phyloP scores from a whole-genome alignment of 352 stramenopile species.

The Phytophthora aleatoria region DNA sequence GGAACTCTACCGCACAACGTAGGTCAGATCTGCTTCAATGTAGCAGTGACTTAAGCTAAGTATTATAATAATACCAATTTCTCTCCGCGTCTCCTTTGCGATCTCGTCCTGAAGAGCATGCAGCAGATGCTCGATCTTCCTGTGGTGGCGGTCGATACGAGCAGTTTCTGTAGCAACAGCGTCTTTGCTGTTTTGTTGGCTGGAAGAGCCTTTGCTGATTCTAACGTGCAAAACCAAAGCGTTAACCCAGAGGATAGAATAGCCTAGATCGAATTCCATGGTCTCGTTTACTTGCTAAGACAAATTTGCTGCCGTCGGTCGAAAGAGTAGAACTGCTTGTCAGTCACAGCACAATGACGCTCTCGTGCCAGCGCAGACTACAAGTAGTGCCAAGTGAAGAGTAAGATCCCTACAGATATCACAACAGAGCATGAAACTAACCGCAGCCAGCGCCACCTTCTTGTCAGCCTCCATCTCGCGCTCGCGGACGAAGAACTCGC shows the following conservation, averaged over 20 bases:
- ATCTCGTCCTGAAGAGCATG: conserved; percentile 67
- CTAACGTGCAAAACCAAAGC: conserved; percentile 3
- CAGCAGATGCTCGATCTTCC: conserved; percentile 64
- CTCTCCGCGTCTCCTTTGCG: conserved; percentile 53
- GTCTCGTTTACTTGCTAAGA: conserved; percentile 8
- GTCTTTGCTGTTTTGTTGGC: conserved; percentile 8
- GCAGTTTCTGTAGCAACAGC: conserved; percentile 18
- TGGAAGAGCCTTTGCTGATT: neutral
- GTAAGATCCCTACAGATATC: neutral
- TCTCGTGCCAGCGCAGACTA: conserved; percentile 46
- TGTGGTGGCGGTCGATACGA: conserved; percentile 54
- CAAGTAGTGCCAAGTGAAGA: neutral
- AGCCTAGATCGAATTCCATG: neutral
- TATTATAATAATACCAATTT: conserved; percentile 47
- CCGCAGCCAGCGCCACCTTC: conserved; percentile 35
- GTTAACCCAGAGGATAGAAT: neutral
- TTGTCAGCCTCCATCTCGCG: conserved; percentile 26
- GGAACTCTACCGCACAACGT: conserved; percentile 27
- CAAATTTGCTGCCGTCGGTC: conserved; percentile 35
- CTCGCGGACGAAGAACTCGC: conserved; percentile 41
- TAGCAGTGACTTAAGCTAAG: neutral
- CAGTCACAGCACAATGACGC: conserved; percentile 52
- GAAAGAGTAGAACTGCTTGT: conserved; percentile 53
- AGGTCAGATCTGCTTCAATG: conserved; percentile 7
- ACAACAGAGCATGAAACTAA: conserved; percentile 16